Base-by-base conservation (phyloP, 2,329 filamentous ascomycete genomes). In the Pestalotiopsis sp. region DNA sequence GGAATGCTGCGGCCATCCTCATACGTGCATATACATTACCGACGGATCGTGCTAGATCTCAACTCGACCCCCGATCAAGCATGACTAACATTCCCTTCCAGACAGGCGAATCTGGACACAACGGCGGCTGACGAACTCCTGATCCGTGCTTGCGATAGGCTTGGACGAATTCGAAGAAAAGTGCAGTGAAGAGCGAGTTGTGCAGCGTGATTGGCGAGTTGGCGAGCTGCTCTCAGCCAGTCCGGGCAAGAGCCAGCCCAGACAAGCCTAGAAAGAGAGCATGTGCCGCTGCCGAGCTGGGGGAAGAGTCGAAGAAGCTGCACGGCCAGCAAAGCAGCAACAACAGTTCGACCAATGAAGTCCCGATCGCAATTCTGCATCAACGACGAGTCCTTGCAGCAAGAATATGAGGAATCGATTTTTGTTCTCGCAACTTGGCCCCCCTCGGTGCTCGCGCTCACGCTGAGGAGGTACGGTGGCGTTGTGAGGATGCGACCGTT, bases 151-250 rank as follows among this genome's bases (percentile, higher is more conserved):
- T 74, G 72, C 74, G 71, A 52, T 52, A 52, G 45, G 45, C 45
- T 52, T 52, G 45, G 70, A 72, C 69, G 70, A 69, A 72, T 70
- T 72, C 68, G 70, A 68, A 72, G 69, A 68, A 69, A 65, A 73
- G 68, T 71, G 70, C 72, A 36, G 23, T 27, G 23, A 59, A 59
- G 71, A 72, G 71, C 63, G 66, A 61, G 68, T 63, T 69, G 66
- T 67, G 72, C 68, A 66, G 72, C 72, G 70, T 78, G 76, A 79
- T 79, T 79, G 77, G 77, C 72, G 76, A 75, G 71, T 66, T 66
- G 68, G 65, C 69, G 74, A 71, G 68, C 67, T 70, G 65, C 70
- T 68, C 73, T 36, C 64, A 74, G 70, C 77, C 76, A 78, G 70
- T 77, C 73, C 31, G 31, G 31, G 31, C 31, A 36, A 36, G 31